These are phyloP conservation scores for Ophiostoma perfectum DNA, from an alignment of 2,329 filamentous ascomycete species.

Conservation along the genomic window DNA sequence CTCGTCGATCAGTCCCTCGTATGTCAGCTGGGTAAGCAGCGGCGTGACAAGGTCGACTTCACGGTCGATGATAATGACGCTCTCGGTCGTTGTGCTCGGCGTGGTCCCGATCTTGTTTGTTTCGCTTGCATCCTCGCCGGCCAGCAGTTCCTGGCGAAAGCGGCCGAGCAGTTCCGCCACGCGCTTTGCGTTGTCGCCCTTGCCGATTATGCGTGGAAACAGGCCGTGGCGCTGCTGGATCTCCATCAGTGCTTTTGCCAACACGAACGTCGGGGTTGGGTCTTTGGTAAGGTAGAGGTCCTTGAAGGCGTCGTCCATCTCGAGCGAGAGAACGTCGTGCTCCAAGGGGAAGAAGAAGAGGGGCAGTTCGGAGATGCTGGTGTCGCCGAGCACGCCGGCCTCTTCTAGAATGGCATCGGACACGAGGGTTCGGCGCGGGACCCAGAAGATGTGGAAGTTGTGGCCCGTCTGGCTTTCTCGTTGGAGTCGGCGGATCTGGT, in stretches of 20 bases:
- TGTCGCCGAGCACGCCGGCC: conserved; percentile 85
- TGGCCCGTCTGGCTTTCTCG: conserved; percentile 84
- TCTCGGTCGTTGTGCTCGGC: conserved; percentile 83
- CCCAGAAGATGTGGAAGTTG: conserved; percentile 96
- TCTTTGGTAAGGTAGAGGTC: conserved; percentile 89
- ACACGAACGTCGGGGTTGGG: conserved; percentile 79
- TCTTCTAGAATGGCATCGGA: conserved; percentile 90
- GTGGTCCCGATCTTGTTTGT: conserved; percentile 62
- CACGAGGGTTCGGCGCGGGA: conserved; percentile 83
- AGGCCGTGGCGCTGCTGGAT: conserved; percentile 88
- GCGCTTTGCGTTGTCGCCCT: conserved; percentile 87
- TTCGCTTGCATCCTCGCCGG: conserved; percentile 67
- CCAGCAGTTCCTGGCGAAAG: conserved; percentile 84
- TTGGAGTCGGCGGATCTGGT: conserved; percentile 84
- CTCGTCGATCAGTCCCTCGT: conserved; percentile 93
- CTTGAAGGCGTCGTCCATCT: conserved; percentile 78
- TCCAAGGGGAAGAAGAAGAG: conserved; percentile 89
- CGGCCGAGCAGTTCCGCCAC: conserved; percentile 81
- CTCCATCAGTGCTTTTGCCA: conserved; percentile 88
- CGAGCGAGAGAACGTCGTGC: conserved; percentile 82
- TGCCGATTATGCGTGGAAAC: conserved; percentile 90
- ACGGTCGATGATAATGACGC: conserved; percentile 88
- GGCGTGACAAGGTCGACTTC: conserved; percentile 91
- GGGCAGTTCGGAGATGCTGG: conserved; percentile 80
- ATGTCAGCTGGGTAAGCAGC: conserved; percentile 89